phyloP scores from a whole-genome alignment of 2,329 filamentous ascomycete genomes.

The Ceratocystis variospora region DNA sequence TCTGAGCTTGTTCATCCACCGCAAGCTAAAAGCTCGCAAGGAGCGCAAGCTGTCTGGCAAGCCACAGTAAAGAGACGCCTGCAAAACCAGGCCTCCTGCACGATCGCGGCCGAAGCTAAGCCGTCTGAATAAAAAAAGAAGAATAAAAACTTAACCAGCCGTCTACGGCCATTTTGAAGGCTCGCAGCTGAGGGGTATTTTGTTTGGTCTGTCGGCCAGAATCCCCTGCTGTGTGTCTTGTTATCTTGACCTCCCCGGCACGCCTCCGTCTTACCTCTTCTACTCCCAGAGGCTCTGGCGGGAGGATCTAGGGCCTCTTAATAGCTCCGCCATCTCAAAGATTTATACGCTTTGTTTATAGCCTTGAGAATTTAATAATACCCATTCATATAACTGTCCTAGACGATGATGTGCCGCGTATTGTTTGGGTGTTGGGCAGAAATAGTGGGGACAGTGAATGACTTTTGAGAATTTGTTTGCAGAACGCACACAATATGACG shows the following conservation, averaged over 20 bases:
- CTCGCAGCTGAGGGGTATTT: background rate
- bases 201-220: background rate
- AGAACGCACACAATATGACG: no score
- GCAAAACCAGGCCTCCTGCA: background rate
- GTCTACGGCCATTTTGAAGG: background rate
- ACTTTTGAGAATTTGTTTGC: no score
- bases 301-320: background rate
- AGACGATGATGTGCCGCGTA: background rate
- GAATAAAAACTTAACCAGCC: background rate
- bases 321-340: background rate
- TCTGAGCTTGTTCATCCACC: slow-evolving; percentile 25
- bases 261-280: background rate
- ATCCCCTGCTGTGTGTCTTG: background rate
- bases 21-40: slow-evolving; percentile 26
- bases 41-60: slow-evolving; percentile 24
- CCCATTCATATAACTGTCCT: background rate
- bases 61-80: slow-evolving; percentile 10
- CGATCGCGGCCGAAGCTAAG: background rate
- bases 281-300: background rate
- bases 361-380: background rate
- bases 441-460: no score
- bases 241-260: background rate
- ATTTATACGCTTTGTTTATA: background rate
- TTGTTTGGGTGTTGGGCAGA: background rate
- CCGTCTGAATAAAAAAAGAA: background rate